Base-by-base conservation (phyloP, 192 early-diverging fungal genomes). In the Haplosporangium gracile region DNA sequence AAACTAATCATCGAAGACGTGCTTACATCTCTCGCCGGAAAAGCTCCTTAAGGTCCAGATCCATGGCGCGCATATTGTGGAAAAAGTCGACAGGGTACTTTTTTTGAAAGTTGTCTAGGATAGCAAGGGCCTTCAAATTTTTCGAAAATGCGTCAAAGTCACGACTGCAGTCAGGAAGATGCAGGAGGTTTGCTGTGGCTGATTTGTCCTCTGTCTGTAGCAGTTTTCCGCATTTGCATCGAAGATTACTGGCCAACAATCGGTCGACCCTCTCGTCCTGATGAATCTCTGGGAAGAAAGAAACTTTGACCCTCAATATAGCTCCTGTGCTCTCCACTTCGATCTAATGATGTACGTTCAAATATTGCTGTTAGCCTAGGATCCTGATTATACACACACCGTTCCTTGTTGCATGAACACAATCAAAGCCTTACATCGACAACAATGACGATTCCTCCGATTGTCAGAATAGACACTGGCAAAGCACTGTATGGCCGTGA, bases 51-150 rank as follows among this genome's bases (percentile, higher is more conserved):
- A 88, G 49, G 36, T 88, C 88, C 70, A 75, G 29, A 26, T 83
- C 81, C 39, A 88, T 77, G n/a, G 80, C 74, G 1, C 80, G 75
- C n/a, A 88, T 83, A 38, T 81, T 81, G 51, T 82, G 79, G 40
- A 88, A 88, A 68, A 88, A 88, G 51, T 88, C 88, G 39, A 88
- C 60, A 32, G 78, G 78, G 38, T 88, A 88, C 71, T 79, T 83
- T 40, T 84, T 84, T 29, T 75, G 57, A 71, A 88, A 88, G 38
- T 83, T 83, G 69, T 88, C 88, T 18, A 83, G 49, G 2, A 74
- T 80, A 2, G 88, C 88, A 34, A 88, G 63, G 18, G 82, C 79
- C 32, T 77, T 81, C 9, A 88, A 29, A 34, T 88, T 85, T 29
- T 72, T 83, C 6, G 78, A 81, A 38, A 88, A 88, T 2, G 88